Conservation (phyloP, 2,329 filamentous ascomycete species). For the Cordyceps cateniannulata region DNA sequence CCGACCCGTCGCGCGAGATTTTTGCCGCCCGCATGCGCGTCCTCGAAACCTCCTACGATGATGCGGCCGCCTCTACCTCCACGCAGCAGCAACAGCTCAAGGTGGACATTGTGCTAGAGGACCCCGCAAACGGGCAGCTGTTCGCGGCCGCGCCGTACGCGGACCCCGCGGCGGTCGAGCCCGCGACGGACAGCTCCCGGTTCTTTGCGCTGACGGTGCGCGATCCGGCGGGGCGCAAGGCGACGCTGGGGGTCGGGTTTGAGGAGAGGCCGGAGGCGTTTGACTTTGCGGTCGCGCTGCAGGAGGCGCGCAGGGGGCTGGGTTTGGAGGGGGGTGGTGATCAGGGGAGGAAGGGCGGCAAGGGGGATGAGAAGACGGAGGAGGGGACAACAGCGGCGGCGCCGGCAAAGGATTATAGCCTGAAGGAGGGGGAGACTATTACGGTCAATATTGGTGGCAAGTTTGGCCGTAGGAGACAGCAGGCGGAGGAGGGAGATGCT, state of each 20-base stretch:
- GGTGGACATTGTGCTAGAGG: constrained; percentile 73
- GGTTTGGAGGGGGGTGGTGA: constrained; percentile 45
- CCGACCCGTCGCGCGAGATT: constrained; percentile 64
- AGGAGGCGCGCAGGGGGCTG: constrained; percentile 67
- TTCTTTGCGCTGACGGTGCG: constrained; percentile 82
- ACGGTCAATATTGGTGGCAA: constrained; percentile 64
- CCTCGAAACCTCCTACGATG: constrained; percentile 62
- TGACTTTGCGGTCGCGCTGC: constrained; percentile 74
- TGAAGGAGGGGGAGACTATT: constrained; percentile 88
- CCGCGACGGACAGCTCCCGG: constrained; percentile 69
- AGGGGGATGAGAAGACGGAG: constrained; percentile 26
- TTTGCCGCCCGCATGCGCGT: constrained; percentile 79
- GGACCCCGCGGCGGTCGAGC: constrained; percentile 58
- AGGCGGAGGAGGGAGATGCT: constrained; percentile 7
- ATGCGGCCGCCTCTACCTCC: constrained; percentile 20
- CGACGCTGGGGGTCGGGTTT: constrained; percentile 77
- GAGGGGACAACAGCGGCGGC: too few relatives aligned
- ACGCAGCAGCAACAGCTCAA: constrained; percentile 53
- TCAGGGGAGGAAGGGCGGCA: constrained; percentile 23
- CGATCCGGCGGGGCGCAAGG: constrained; percentile 68
- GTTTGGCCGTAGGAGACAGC: constrained; percentile 35
- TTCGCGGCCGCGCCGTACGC: constrained; percentile 83
- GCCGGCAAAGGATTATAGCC: constrained; percentile 61
- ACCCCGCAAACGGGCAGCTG: constrained; percentile 62
- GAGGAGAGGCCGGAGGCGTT: constrained; percentile 82